Base-by-base conservation (phyloP, 257 asterid species). In the Solanum sitiens region DNA sequence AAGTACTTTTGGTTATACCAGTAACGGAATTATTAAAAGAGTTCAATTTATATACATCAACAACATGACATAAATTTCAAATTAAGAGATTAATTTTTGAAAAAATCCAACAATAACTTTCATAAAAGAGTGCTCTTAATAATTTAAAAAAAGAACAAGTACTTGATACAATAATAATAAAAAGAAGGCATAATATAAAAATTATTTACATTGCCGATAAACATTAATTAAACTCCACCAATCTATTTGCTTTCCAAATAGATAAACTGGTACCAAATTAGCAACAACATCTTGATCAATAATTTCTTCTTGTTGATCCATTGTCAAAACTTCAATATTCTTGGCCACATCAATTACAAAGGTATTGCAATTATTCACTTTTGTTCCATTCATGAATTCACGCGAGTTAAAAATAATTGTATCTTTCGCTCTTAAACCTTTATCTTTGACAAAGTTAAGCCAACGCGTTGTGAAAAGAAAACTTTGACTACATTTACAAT, bases 401-500 rank as follows among this genome's bases (percentile, higher is more conserved):
- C 67, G 3, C 2, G 21, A 59, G 25, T 59, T 20, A 72, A 95
- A 94, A 30, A 92, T 71, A 44, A 94, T 86, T 50, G 72, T 83
- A 86, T 96, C 98, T 87, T 87, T 91, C 0, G 95, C 86, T 32
- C 53, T 92, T 63, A 96, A 30, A 20, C 89, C 88, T 65, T 93
- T 95, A 1, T 91, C 97, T 74, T 90, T 93, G 3, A 92, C 95
- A 77, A 95, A 96, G 16, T 92, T 68, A 67, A 92, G 94, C 97
- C 98, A 94, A 0, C 96, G 98, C 79, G 91, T 89, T 1, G 98
- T 95, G 89, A 96, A 94, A 63, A 94, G 96, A 42, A 89, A 53
- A 53, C 10, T 53, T 53, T 1, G 1, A 53, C n/a, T 93, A 39
- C 96, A 94, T 39, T 93, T 97, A 90, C 98, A 96, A 39, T 90